Conservation (phyloP, 1,284 basidiomycete species). For the Agroathelia rolfsii region DNA sequence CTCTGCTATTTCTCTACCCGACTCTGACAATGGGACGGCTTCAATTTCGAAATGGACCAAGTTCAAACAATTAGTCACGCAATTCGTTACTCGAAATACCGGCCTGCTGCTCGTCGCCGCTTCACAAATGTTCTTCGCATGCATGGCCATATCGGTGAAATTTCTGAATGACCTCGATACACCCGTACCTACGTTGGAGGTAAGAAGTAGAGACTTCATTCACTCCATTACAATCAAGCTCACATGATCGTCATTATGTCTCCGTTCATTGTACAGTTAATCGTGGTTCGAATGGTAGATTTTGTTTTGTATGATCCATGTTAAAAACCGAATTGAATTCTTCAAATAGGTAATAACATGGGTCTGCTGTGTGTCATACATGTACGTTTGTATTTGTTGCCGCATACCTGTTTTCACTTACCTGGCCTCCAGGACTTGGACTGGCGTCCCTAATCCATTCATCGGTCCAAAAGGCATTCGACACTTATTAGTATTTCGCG, state of each 20-base stretch:
- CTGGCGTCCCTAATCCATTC: slow-evolving; percentile 58
- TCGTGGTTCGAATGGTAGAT: slow-evolving; percentile 40
- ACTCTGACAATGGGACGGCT: no score
- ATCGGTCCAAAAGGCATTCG: slow-evolving; percentile 63
- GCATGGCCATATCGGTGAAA: slow-evolving; percentile 56
- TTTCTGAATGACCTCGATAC: slow-evolving; percentile 46
- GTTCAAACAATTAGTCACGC: no score
- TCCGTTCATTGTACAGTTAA: slow-evolving; percentile 21
- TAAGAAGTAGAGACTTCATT: slow-evolving; percentile 20
- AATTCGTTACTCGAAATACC: no score
- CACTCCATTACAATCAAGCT: background rate
- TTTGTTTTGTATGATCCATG: background rate
- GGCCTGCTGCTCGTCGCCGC: slow-evolving; percentile 53
- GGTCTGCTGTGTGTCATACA: slow-evolving; percentile 32
- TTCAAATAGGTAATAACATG: slow-evolving; percentile 31
- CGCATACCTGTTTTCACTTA: slow-evolving; percentile 22
- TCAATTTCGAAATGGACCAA: no score
- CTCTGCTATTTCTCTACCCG: no score
- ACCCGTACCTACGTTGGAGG: slow-evolving; percentile 49
- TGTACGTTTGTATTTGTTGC: slow-evolving; percentile 19
- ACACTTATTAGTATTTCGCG: slow-evolving; percentile 43
- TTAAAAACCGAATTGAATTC: background rate
- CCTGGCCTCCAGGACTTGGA: no score
- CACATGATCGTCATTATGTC: slow-evolving; percentile 1
- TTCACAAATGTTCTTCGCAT: slow-evolving; percentile 52